A percentile compares a stretch with the other conserved stretches of the same genome.
Evolutionary conservation across 106 monocot species (phyloP).

Genomic region (Dioscorea zingiberensis): DNA sequence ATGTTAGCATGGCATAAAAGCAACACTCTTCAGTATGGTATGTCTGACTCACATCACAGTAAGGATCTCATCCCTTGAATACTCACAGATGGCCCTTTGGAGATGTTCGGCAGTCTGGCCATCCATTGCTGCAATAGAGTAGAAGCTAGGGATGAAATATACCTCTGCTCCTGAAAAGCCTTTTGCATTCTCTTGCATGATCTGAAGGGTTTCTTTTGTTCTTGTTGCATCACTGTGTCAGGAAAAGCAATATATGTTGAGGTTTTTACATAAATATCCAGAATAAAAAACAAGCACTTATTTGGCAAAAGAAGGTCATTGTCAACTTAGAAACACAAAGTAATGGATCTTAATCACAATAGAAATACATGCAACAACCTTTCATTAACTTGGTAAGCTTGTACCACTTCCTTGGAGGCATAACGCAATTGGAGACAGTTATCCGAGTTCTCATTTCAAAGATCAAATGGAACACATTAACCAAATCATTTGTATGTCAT

Average conservation of each 20-base stretch:
- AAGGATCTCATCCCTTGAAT: slow-evolving; percentile 66
- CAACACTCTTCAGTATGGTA: background rate
- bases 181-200: slow-evolving; percentile 55
- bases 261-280: too few relatives aligned
- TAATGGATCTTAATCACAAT: too few relatives aligned
- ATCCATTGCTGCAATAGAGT: slow-evolving; percentile 96
- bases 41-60: slow-evolving; percentile 70
- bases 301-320: too few relatives aligned
- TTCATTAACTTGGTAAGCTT: too few relatives aligned
- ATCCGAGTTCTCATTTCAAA: too few relatives aligned
- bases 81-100: slow-evolving; percentile 73
- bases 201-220: slow-evolving; percentile 86
- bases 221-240: slow-evolving; percentile 74
- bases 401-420: too few relatives aligned
- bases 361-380: too few relatives aligned
- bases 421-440: too few relatives aligned
- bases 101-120: slow-evolving; percentile 96
- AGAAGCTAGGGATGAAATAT: slow-evolving; percentile 91
- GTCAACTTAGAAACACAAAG: too few relatives aligned
- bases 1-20: background rate
- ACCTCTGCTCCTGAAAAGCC: slow-evolving; percentile 67
- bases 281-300: too few relatives aligned
- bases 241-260: background rate
- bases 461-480: too few relatives aligned
- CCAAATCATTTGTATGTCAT: too few relatives aligned